phyloP scores from a whole-genome alignment of 2,329 filamentous ascomycete genomes.

The Magnaporthales sp. region DNA sequence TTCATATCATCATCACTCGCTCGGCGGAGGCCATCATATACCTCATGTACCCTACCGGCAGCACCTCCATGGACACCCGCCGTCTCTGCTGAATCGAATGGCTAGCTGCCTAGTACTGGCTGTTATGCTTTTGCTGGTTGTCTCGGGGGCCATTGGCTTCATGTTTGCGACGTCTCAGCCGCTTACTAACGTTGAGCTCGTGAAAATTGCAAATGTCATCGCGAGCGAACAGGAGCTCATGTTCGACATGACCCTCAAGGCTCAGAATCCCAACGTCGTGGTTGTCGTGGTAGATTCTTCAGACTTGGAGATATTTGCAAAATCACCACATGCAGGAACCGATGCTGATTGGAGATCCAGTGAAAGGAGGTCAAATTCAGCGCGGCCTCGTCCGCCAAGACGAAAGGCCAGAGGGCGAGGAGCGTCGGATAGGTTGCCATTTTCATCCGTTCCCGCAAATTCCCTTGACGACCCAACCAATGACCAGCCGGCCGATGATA shows the following conservation, averaged over 20 bases:
- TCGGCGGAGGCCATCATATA: not conserved
- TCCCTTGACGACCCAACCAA: slow-evolving; percentile 24
- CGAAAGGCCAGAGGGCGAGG: not conserved
- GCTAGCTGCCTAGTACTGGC: slow-evolving; percentile 83
- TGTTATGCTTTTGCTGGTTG: slow-evolving; percentile 69
- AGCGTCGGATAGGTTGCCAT: not conserved
- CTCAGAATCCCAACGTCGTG: slow-evolving; percentile 88
- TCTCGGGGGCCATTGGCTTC: slow-evolving; percentile 80
- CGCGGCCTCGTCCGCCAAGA: not conserved
- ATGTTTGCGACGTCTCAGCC: slow-evolving; percentile 88
- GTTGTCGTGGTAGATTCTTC: slow-evolving; percentile 78
- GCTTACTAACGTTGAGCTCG: slow-evolving; percentile 67
- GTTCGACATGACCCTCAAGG: slow-evolving; percentile 80
- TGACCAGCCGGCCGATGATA: slow-evolving; percentile 58
- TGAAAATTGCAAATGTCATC: slow-evolving; percentile 79
- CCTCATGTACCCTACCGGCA: slow-evolving; percentile 53
- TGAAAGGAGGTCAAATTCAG: not conserved
- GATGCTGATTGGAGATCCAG: slow-evolving; percentile 22
- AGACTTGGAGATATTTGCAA: slow-evolving; percentile 89
- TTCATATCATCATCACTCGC: slow-evolving; percentile 1
- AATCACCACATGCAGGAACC: slow-evolving; percentile 78
- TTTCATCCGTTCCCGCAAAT: not conserved
- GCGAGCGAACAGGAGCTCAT: slow-evolving; percentile 93
- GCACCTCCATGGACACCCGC: slow-evolving; percentile 22
- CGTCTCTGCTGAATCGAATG: slow-evolving; percentile 61